Conservation (phyloP, 352 stramenopile species). For the Sclerospora graminicola region DNA sequence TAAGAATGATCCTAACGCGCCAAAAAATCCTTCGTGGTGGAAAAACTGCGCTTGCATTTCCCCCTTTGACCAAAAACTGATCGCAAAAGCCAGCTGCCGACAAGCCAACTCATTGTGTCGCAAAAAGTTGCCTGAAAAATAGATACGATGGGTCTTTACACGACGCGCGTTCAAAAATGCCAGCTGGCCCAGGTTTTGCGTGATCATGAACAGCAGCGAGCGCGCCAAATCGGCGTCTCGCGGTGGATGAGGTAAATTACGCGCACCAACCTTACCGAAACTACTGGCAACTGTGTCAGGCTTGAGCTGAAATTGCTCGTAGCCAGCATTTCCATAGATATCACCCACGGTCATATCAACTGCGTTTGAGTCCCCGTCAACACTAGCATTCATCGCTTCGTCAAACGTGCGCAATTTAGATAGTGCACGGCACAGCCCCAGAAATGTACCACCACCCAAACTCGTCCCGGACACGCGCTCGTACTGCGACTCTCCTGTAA, state of each 20-base stretch:
- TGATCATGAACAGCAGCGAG: slow-evolving; percentile 97
- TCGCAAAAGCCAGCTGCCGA: slow-evolving; percentile 85
- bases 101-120: slow-evolving; percentile 91
- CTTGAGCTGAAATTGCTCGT: slow-evolving; percentile 85
- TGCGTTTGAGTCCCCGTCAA: slow-evolving; percentile 50
- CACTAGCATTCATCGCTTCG: slow-evolving; percentile 65
- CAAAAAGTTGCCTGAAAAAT: slow-evolving; percentile 95
- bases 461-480: slow-evolving; percentile 94
- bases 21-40: slow-evolving; percentile 96
- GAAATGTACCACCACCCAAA: slow-evolving; percentile 96
- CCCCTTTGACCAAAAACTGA: slow-evolving; percentile 96
- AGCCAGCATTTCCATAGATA: slow-evolving; percentile 92
- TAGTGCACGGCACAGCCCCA: slow-evolving; percentile 90
- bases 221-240: slow-evolving; percentile 90
- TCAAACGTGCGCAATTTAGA: slow-evolving; percentile 80
- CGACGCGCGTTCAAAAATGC: slow-evolving; percentile 94
- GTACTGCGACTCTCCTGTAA: slow-evolving; percentile 84
- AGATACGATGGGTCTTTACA: slow-evolving; percentile 88
- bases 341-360: slow-evolving; percentile 97
- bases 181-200: slow-evolving; percentile 94
- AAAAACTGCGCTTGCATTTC: slow-evolving; percentile 88
- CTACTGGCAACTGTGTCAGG: slow-evolving; percentile 88
- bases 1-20: slow-evolving; percentile 93
- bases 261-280: slow-evolving; percentile 90
- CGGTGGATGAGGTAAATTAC: slow-evolving; percentile 19